These are phyloP conservation scores for Xylariomycetidae sp. DNA, from an alignment of 2,329 filamentous ascomycete species.

Conservation along the genomic window DNA sequence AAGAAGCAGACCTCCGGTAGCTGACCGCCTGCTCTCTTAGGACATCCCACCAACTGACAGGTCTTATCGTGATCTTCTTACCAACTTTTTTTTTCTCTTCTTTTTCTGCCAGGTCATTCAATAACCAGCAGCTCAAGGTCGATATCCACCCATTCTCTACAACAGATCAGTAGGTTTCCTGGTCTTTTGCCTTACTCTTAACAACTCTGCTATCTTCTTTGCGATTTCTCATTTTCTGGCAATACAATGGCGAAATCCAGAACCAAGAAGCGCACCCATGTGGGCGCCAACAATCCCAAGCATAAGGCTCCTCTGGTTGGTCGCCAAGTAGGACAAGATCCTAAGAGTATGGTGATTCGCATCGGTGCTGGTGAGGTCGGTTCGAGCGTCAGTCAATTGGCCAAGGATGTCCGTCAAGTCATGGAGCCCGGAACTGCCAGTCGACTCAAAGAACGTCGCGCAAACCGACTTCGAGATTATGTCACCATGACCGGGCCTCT, in stretches of 20 bases:
- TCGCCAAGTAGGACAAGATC: constrained; percentile 62
- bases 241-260: constrained; percentile 69
- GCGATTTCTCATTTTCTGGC: too few species aligned
- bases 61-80: too few species aligned
- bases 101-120: background rate
- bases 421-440: constrained; percentile 95
- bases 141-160: background rate
- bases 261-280: constrained; percentile 85
- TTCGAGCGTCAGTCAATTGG: constrained; percentile 83
- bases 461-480: constrained; percentile 87
- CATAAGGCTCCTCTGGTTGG: constrained; percentile 46
- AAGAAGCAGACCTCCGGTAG: too few species aligned
- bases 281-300: constrained; percentile 60
- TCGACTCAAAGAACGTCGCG: constrained; percentile 81
- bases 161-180: constrained; percentile 2
- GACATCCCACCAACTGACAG: too few species aligned
- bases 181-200: too few species aligned
- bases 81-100: constrained; percentile 1
- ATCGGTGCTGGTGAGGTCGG: constrained; percentile 93
- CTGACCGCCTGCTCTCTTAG: too few species aligned
- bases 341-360: constrained; percentile 98
- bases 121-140: background rate
- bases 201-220: too few species aligned
- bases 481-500: constrained; percentile 92
- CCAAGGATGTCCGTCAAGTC: constrained; percentile 83